A percentile compares a stretch with the other conserved stretches of the same genome.
phyloP scores from a whole-genome alignment of 306 rosid species.

The Urtica urens region DNA sequence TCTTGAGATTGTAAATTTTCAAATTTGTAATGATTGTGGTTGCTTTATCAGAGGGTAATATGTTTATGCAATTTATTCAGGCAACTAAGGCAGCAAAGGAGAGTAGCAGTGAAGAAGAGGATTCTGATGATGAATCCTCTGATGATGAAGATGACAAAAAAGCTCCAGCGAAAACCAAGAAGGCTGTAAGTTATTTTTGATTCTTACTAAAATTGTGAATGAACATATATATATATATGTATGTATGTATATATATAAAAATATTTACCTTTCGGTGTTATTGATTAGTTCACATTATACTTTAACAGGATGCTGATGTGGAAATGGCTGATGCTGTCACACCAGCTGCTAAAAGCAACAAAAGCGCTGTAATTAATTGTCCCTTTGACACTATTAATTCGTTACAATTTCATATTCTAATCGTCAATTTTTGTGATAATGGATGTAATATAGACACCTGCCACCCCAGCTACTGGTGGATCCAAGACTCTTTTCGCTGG shows the following conservation, averaged over 20 bases:
- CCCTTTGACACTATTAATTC: background rate
- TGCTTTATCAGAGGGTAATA: too few relatives aligned
- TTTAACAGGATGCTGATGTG: slow-evolving; percentile 41
- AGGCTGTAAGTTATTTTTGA: slow-evolving; percentile 28
- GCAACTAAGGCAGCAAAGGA: slow-evolving; percentile 11
- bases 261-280: too few relatives aligned
- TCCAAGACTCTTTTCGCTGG: slow-evolving; percentile 70
- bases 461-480: slow-evolving; percentile 23
- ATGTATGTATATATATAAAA: too few relatives aligned
- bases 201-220: too few relatives aligned
- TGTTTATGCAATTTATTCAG: too few relatives aligned
- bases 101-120: slow-evolving; percentile 23
- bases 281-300: too few relatives aligned
- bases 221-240: too few relatives aligned
- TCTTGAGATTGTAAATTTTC: too few relatives aligned
- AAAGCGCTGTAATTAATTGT: slow-evolving; percentile 29
- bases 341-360: slow-evolving; percentile 16
- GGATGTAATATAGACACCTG: slow-evolving; percentile 55
- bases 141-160: slow-evolving; percentile 20
- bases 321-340: slow-evolving; percentile 60
- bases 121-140: slow-evolving; percentile 30
- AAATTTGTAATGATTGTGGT: background rate
- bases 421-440: background rate
- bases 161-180: slow-evolving; percentile 37
- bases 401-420: background rate